phyloP scores from a whole-genome alignment of 108 stramenopile species.

The Cyclotella baltica region DNA sequence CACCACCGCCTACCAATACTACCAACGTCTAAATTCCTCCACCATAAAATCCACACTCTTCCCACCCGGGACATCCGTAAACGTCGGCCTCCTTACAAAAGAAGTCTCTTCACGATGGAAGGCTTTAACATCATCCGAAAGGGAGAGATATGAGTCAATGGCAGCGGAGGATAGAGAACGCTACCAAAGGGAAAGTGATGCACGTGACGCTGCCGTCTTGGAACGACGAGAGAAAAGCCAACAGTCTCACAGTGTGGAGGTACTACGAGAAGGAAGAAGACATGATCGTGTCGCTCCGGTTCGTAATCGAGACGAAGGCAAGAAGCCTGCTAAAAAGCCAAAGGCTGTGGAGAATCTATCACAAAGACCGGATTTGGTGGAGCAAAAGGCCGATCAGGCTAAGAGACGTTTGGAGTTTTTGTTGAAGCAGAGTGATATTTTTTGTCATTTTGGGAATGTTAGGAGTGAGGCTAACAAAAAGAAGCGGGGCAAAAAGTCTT shows the following conservation, averaged over 20 bases:
- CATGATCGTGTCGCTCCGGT: slow-evolving; percentile 28
- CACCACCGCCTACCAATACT: slow-evolving; percentile 80
- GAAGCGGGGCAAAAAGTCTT: slow-evolving; percentile 12
- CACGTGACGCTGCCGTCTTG: slow-evolving; percentile 71
- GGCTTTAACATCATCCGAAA: slow-evolving; percentile 42
- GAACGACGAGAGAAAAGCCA: slow-evolving; percentile 22
- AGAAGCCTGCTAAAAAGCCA: slow-evolving; percentile 75
- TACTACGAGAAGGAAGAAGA: slow-evolving; percentile 54
- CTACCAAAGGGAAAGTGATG: slow-evolving; percentile 74
- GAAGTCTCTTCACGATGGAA: slow-evolving; percentile 75
- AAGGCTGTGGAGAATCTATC: slow-evolving; percentile 75
- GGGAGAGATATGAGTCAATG: slow-evolving; percentile 61
- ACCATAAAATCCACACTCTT: slow-evolving; percentile 60
- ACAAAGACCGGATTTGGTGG: slow-evolving; percentile 58
- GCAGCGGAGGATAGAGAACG: slow-evolving; percentile 64
- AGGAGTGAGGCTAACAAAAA: slow-evolving; percentile 58
- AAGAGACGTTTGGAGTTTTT: slow-evolving; percentile 94
- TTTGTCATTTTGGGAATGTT: slow-evolving; percentile 93
- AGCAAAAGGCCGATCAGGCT: slow-evolving; percentile 78
- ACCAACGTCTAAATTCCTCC: slow-evolving; percentile 66
- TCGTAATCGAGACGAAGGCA: slow-evolving; percentile 54
- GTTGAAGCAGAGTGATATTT: slow-evolving; percentile 95
- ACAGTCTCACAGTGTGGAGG: slow-evolving; percentile 30
- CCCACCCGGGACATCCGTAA: slow-evolving; percentile 36
- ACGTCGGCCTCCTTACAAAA: slow-evolving; percentile 68